Evolutionary conservation across 192 early-diverging fungal species (phyloP), one percentile per base, ranked within the genome.

Genomic region (Backusella luteola): DNA sequence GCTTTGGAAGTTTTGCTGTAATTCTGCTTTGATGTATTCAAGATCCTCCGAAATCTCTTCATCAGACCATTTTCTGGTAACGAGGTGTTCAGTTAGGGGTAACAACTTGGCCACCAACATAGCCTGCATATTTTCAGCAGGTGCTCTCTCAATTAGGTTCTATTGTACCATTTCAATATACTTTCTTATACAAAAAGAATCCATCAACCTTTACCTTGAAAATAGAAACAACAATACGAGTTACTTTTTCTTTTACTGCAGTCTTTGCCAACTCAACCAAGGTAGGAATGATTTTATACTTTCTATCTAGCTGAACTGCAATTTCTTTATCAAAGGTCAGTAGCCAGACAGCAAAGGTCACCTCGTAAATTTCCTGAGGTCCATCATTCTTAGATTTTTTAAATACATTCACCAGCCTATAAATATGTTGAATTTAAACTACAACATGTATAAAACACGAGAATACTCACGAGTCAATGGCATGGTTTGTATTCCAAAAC

Each of bases 181-280:
- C 4, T 23, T 7, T 63, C 19, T 7, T 15, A 44, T 8, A 21
- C 32, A 32, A 32, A 32, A n/a, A 26, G 0, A 23, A 11, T 4
- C 3, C 11, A 29, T 32, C 17, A 36, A 34, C 4, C 39, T 73
- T 72, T 84, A 94, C 93, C 80, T 85, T 85, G 78, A 95, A 94
- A 14, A 95, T 95, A 19, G 93, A 85, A 38, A 99, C 85, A 67
- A 96, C 87, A 17, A 99, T 90, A 35, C 97, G 92, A 72, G 96
- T 90, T 14, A 99, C 93, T 77, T 99, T 99, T 79, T 99, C 97
- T 83, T 99, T 99, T 84, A 96, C 95, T 0, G 97, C 94, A 3
- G 81, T 81, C 80, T 97, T 96, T 46, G 96, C 96, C 82, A 98
- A 91, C 36, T 98, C 96, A 19, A 95, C 90, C 67, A 96, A 76